These are phyloP conservation scores for Daldinia loculata DNA, from an alignment of 495 filamentous ascomycete species.

Conservation along the genomic window DNA sequence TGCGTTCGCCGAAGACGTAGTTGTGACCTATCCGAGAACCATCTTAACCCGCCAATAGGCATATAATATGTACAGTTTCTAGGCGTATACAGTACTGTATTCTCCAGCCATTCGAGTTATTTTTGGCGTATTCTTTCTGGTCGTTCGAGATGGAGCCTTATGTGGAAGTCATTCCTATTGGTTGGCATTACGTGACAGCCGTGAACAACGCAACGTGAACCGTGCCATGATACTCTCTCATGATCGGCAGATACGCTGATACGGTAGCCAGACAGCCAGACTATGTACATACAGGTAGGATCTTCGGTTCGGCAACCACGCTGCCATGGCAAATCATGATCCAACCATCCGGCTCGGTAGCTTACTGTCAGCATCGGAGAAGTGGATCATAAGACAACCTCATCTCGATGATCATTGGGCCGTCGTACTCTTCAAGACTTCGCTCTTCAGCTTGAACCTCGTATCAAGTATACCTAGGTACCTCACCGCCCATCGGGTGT, in stretches of 20 bases:
- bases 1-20: background rate
- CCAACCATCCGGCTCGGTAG: constrained; percentile 24
- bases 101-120: background rate
- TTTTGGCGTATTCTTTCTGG: background rate
- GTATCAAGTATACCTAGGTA: constrained; percentile 8
- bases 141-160: constrained; percentile 1
- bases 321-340: constrained; percentile 29
- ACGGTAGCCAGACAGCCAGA: background rate
- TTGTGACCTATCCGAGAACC: background rate
- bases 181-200: constrained; percentile 7
- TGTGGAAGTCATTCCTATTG: background rate
- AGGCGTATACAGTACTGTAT: background rate
- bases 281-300: constrained; percentile 16
- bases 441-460: constrained; percentile 12
- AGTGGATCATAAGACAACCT: background rate
- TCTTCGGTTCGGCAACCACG: constrained; percentile 20
- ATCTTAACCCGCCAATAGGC: background rate
- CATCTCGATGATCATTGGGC: constrained; percentile 15
- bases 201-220: constrained; percentile 2
- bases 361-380: constrained; percentile 11
- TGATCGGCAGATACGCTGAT: constrained; percentile 9
- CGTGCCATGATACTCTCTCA: background rate
- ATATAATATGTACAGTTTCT: background rate
- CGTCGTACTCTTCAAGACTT: background rate
- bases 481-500: constrained; percentile 1